These are phyloP conservation scores for Citrus hindsii DNA, from an alignment of 345 rosid genomes.

Conservation along the genomic window DNA sequence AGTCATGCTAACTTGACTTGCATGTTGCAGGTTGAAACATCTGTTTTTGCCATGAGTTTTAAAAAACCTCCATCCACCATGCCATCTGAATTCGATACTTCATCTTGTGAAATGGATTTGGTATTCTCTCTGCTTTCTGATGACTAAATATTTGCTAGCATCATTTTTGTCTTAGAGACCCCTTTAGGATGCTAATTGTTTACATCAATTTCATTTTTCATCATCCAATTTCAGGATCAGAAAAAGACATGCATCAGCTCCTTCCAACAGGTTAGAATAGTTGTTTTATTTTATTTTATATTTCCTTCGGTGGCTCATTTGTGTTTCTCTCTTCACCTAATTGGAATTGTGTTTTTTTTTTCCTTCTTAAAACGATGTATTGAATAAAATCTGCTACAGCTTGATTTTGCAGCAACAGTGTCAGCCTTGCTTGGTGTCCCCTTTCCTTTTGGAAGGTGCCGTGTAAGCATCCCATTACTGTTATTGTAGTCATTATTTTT, in stretches of 20 bases:
- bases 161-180: background rate
- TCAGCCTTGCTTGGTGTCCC: conserved; percentile 90
- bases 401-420: conserved; percentile 90
- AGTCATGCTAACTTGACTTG: conserved; percentile 20
- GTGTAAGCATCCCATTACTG: conserved; percentile 58
- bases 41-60: conserved; percentile 85
- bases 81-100: conserved; percentile 67
- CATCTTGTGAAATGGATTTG: conserved; percentile 54
- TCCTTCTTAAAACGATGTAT: background rate
- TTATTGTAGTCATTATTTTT: conserved; percentile 3
- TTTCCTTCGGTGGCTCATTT: background rate
- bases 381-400: conserved; percentile 45
- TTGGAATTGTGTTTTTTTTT: background rate
- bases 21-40: conserved; percentile 76
- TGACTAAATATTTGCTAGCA: conserved; percentile 3
- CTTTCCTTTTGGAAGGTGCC: conserved; percentile 97
- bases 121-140: conserved; percentile 30
- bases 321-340: conserved; percentile 16
- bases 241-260: conserved; percentile 56
- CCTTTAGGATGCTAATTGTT: background rate
- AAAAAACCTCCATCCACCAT: conserved; percentile 49
- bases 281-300: background rate
- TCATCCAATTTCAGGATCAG: conserved; percentile 49
- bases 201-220: conserved; percentile 1
- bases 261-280: conserved; percentile 68